Evolutionary conservation across 176 grass and related monocot species (phyloP).

Genomic region (Carex parvula): DNA sequence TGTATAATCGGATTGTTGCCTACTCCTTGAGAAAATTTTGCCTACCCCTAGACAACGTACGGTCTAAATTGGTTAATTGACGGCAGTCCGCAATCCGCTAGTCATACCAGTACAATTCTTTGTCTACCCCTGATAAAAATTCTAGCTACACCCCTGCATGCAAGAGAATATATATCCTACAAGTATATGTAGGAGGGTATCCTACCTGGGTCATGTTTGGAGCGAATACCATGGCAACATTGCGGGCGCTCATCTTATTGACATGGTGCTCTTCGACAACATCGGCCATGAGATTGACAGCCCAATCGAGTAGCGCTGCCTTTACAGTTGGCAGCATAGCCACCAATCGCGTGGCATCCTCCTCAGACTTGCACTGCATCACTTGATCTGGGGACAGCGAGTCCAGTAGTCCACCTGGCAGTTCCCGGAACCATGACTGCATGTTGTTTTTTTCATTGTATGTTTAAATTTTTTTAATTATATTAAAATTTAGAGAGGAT

Average conservation of each 20-base stretch:
- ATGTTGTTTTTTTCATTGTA: not conserved
- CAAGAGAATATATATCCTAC: not conserved
- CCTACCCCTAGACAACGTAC: no score
- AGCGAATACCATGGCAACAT: slow-evolving; percentile 89
- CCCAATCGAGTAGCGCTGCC: slow-evolving; percentile 83
- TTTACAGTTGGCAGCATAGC: slow-evolving; percentile 35
- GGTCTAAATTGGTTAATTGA: no score
- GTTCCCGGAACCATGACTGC: slow-evolving; percentile 86
- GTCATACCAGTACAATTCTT: no score
- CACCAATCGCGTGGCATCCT: slow-evolving; percentile 40
- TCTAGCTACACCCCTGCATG: no score
- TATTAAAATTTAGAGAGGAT: not conserved
- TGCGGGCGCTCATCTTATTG: slow-evolving; percentile 86
- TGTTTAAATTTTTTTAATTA: not conserved
- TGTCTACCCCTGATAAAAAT: no score
- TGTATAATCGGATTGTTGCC: no score
- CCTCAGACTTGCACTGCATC: slow-evolving; percentile 53
- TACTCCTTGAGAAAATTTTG: no score
- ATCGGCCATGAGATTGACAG: slow-evolving; percentile 82
- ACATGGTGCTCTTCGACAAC: slow-evolving; percentile 52
- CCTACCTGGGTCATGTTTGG: slow-evolving; percentile 89
- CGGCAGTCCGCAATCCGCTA: no score
- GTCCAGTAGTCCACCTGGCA: slow-evolving; percentile 65
- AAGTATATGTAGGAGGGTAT: not conserved
- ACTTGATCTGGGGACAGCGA: slow-evolving; percentile 60